A percentile compares a stretch with the other conserved stretches of the same genome.
Conservation (phyloP, 2,329 filamentous ascomycete species). For the Pestalotiopsis sp. region DNA sequence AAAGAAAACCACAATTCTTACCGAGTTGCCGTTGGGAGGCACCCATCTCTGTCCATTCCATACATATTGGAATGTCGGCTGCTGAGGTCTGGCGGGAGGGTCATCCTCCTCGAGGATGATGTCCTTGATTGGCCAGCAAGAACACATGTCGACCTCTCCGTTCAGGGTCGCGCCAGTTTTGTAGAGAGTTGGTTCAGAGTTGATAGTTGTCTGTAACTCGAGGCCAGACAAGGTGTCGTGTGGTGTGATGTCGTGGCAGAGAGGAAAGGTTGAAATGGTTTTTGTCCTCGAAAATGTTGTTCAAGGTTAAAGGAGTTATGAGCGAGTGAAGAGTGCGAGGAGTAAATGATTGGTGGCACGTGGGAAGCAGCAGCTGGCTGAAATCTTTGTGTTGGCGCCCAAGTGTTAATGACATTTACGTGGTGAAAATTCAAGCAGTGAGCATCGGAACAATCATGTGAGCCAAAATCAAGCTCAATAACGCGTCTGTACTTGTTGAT, state of each 20-base stretch:
- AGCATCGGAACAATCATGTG: neutral
- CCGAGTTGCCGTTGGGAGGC: slow-evolving; percentile 20
- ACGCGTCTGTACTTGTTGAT: too few relatives aligned
- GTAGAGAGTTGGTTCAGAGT: neutral
- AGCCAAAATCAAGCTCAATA: neutral
- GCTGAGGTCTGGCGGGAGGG: slow-evolving; percentile 11
- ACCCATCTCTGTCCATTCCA: slow-evolving; percentile 32
- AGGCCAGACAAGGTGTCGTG: neutral
- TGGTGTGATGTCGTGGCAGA: neutral
- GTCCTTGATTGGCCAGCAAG: slow-evolving; percentile 53
- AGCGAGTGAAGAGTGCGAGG: neutral
- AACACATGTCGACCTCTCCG: slow-evolving; percentile 46
- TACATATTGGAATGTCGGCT: slow-evolving; percentile 26
- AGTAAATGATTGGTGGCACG: neutral
- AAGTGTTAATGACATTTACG: neutral
- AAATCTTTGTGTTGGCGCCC: neutral
- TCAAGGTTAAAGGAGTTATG: neutral
- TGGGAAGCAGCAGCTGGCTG: neutral
- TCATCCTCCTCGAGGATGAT: slow-evolving; percentile 50
- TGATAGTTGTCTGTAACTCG: neutral
- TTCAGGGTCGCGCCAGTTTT: neutral
- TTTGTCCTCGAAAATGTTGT: neutral
- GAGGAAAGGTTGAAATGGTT: neutral
- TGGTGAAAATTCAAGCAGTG: neutral
- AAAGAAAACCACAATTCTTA: slow-evolving; percentile 21